phyloP scores from a whole-genome alignment of 257 asterid species.

The Solanum phureja region DNA sequence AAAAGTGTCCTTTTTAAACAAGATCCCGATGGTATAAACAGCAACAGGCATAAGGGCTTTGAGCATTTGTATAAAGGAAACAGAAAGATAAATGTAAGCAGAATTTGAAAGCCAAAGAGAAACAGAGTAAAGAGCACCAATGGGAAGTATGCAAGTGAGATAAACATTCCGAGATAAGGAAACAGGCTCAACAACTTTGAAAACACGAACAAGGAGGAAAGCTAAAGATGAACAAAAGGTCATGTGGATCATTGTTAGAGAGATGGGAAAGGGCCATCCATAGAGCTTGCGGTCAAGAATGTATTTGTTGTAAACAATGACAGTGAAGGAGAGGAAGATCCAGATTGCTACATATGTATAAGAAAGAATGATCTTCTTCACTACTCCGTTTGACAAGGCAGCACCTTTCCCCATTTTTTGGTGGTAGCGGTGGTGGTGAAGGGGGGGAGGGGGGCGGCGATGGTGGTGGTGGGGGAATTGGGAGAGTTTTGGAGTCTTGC shows the following conservation, averaged over 20 bases:
- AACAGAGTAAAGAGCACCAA: conserved; percentile 1
- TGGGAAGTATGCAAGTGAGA: conserved; percentile 6
- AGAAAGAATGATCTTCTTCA: conserved; percentile 12
- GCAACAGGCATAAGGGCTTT: conserved; percentile 13
- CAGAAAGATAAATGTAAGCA: conserved; percentile 3
- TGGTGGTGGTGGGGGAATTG: not conserved
- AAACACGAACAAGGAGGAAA: conserved; percentile 8
- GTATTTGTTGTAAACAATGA: conserved; percentile 21
- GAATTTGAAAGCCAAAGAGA: conserved; percentile 7
- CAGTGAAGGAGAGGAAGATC: conserved; percentile 21
- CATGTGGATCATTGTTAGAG: conserved; percentile 22
- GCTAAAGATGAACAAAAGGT: conserved; percentile 9
- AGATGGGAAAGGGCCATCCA: conserved; percentile 14
- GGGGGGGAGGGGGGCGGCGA: not conserved
- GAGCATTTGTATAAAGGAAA: conserved; percentile 6
- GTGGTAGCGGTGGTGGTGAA: not conserved
- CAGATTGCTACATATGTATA: conserved; percentile 16
- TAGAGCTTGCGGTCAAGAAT: conserved; percentile 16
- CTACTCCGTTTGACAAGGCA: conserved; percentile 4
- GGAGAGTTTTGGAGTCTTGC: not conserved
- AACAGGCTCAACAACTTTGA: conserved; percentile 5
- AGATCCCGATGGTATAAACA: conserved; percentile 3
- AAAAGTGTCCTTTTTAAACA: conserved; percentile 1
- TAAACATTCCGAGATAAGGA: conserved; percentile 6
- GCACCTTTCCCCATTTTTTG: conserved; percentile 8